Conservation (phyloP, 2,329 filamentous ascomycete genomes). For the Colletotrichum sidae region DNA sequence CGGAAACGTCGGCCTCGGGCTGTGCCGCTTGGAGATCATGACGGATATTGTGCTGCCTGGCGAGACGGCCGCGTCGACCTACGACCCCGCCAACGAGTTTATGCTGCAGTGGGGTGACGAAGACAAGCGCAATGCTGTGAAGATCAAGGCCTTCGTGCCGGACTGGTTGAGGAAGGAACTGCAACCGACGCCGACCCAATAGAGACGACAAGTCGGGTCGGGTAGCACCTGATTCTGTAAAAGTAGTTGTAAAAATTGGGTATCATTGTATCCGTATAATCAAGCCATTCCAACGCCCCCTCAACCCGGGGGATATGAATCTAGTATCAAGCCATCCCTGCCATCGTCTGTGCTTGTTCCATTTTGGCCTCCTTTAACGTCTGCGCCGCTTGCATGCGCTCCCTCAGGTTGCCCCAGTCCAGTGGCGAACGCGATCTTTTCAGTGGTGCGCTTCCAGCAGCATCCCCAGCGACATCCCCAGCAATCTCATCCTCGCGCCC, state of each 20-base stretch:
- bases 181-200: slow-evolving; percentile 40
- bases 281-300: background rate
- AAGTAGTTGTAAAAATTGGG: slow-evolving; percentile 26
- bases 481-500: slow-evolving; percentile 18
- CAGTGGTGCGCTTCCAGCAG: slow-evolving; percentile 1
- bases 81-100: slow-evolving; percentile 58
- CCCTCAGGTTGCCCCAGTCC: slow-evolving; percentile 38
- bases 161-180: slow-evolving; percentile 72
- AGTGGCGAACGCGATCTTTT: slow-evolving; percentile 18
- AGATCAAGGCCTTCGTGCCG: slow-evolving; percentile 86
- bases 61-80: slow-evolving; percentile 73
- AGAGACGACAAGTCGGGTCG: slow-evolving; percentile 15
- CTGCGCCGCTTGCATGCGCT: slow-evolving; percentile 45
- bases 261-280: slow-evolving; percentile 29
- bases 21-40: slow-evolving; percentile 93
- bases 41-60: slow-evolving; percentile 81
- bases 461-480: background rate
- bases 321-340: slow-evolving; percentile 44
- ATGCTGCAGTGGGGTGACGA: slow-evolving; percentile 35
- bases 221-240: slow-evolving; percentile 23
- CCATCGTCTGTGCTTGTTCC: slow-evolving; percentile 53
- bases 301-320: background rate
- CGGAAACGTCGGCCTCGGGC: slow-evolving; percentile 86
- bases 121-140: slow-evolving; percentile 53
- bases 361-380: slow-evolving; percentile 64